phyloP scores from a whole-genome alignment of 2,329 filamentous ascomycete genomes.

The Mycocentrospora acerina region DNA sequence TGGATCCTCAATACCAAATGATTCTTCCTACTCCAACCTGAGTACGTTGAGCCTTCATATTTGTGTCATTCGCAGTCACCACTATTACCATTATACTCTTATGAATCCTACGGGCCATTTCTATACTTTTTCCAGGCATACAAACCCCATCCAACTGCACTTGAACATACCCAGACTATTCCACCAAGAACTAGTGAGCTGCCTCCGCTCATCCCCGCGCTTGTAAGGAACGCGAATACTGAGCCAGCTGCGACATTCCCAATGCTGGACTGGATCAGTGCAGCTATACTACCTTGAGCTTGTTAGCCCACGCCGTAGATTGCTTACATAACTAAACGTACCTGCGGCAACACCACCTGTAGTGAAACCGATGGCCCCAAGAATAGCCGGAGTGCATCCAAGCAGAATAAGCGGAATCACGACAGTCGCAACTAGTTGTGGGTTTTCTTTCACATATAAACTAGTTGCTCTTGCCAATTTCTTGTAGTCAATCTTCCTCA shows the following conservation, averaged over 20 bases:
- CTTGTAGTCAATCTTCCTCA: not conserved
- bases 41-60: too few relatives aligned
- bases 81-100: too few relatives aligned
- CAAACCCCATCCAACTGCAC: not conserved
- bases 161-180: not conserved
- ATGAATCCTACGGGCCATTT: too few relatives aligned
- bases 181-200: conserved; percentile 15
- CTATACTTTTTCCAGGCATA: too few relatives aligned
- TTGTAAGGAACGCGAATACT: conserved; percentile 23
- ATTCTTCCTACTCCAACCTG: too few relatives aligned
- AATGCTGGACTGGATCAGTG: conserved; percentile 20
- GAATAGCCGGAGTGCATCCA: conserved; percentile 1
- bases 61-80: too few relatives aligned
- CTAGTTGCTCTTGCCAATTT: conserved; percentile 1
- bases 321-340: not conserved
- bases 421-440: conserved; percentile 5
- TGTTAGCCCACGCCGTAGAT: too few relatives aligned
- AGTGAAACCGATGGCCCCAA: conserved; percentile 7
- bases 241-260: conserved; percentile 21
- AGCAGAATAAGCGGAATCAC: conserved; percentile 5
- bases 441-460: conserved; percentile 6
- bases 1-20: too few relatives aligned
- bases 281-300: conserved; percentile 20
- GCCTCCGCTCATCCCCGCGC: conserved; percentile 28
- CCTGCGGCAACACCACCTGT: conserved; percentile 4